A percentile compares a stretch with the other conserved stretches of the same genome.
phyloP scores from a whole-genome alignment of 495 filamentous ascomycete species.

The Rhypophila decipiens region DNA sequence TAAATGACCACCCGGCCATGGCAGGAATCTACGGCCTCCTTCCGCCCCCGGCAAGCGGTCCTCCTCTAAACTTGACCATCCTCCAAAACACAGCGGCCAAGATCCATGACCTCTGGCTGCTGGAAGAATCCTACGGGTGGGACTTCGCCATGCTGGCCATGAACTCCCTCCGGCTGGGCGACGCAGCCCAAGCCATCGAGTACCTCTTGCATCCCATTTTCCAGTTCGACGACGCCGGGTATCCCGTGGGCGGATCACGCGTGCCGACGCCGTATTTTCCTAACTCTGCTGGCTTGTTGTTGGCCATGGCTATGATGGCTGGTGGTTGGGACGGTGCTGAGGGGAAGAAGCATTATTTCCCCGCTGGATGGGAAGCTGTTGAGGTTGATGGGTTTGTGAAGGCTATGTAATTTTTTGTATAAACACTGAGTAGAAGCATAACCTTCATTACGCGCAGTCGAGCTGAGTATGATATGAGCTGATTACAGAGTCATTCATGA shows the following conservation, averaged over 20 bases:
- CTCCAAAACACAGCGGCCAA: slow-evolving; percentile 36
- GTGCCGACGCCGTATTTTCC: slow-evolving; percentile 55
- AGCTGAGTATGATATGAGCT: too few species aligned
- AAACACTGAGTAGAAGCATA: too few species aligned
- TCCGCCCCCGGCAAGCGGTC: slow-evolving; percentile 34
- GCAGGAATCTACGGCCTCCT: slow-evolving; percentile 44
- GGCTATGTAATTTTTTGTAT: slow-evolving; percentile 24
- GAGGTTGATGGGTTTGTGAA: slow-evolving; percentile 40
- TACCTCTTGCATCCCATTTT: slow-evolving; percentile 44
- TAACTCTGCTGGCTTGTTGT: slow-evolving; percentile 37
- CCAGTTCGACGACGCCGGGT: slow-evolving; percentile 46
- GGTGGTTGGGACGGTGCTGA: slow-evolving; percentile 45
- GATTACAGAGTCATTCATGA: too few species aligned
- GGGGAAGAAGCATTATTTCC: slow-evolving; percentile 39
- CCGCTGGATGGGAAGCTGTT: slow-evolving; percentile 35
- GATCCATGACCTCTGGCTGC: slow-evolving; percentile 40
- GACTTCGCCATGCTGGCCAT: slow-evolving; percentile 51
- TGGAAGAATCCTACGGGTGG: slow-evolving; percentile 46
- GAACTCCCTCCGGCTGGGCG: slow-evolving; percentile 42
- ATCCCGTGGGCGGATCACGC: slow-evolving; percentile 42
- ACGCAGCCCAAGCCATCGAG: slow-evolving; percentile 37
- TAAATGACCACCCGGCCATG: slow-evolving; percentile 47
- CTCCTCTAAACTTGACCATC: slow-evolving; percentile 31
- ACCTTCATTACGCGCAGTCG: too few species aligned
- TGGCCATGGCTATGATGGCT: slow-evolving; percentile 50